Conservation (phyloP, 768 basidiomycete genomes). For the Suillus variegatus region DNA sequence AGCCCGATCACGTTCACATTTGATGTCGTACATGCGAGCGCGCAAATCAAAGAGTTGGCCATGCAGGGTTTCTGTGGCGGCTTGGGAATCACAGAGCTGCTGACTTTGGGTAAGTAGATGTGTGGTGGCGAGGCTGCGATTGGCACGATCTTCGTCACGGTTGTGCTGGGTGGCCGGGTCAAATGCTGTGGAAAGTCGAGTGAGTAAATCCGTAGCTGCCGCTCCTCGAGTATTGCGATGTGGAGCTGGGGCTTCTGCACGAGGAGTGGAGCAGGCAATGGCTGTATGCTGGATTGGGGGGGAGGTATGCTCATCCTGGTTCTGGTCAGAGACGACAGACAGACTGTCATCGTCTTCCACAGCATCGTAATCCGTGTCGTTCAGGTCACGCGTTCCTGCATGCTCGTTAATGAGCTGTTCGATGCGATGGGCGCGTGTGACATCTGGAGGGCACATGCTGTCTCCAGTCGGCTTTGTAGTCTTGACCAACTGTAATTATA, state of each 20-base stretch:
- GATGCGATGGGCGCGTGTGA: conserved; percentile 26
- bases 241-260: conserved; percentile 8
- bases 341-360: background rate
- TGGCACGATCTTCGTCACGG: conserved; percentile 26
- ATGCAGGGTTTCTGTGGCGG: conserved; percentile 11
- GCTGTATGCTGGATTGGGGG: conserved; percentile 7
- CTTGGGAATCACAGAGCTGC: conserved; percentile 28
- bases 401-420: conserved; percentile 28
- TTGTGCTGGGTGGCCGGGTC: conserved; percentile 26
- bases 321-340: background rate
- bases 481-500: conserved; percentile 17
- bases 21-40: conserved; percentile 12
- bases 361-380: conserved; percentile 19
- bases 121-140: conserved; percentile 21
- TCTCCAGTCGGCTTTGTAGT: conserved; percentile 29
- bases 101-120: conserved; percentile 26
- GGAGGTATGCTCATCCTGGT: background rate
- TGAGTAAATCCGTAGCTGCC: conserved; percentile 22
- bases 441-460: conserved; percentile 20
- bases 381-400: conserved; percentile 19
- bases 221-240: conserved; percentile 8
- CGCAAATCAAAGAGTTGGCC: conserved; percentile 15
- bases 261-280: conserved; percentile 3
- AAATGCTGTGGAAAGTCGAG: conserved; percentile 20
- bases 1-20: conserved; percentile 17